Base-by-base conservation (phyloP, 441 rosid genomes). In the Pelargonium fulgidum region DNA sequence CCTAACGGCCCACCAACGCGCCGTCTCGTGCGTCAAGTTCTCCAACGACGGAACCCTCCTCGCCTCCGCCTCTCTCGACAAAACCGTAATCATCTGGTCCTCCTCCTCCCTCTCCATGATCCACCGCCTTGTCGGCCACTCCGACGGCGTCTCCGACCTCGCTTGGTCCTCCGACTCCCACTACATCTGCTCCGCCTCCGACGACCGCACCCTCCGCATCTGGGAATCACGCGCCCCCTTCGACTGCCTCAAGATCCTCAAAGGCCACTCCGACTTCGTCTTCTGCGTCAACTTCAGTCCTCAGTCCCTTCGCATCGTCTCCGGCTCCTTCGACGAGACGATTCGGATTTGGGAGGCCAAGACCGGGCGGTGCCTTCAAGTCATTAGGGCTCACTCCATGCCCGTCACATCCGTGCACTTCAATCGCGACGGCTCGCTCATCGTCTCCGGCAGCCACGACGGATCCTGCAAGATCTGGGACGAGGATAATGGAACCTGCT, bases 381-480 rank as follows among this genome's bases (percentile, higher is more conserved):
- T 81, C 65, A 89, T 93, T 11, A 78, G 65, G 64, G 98, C 91
- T 63, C 98, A 93, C 56, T 75, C 92, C 0, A 81, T 85, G 92
- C 97, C 97, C 7, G 80, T 93, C 5, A 76, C 97, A 1, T 84
- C 91, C 4, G 93, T 87, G 5, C 91, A 89, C 72, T 93, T 93
- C 42, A 93, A 93, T 72, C 73, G 92, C 16, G 96, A 93, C 64
- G 98, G 96, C 4, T 91, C 97, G 0, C 81, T 93, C 78, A 93
- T 93, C 11, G 98, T 93, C 24, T 89, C 98, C 1, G 95, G 91
- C 0, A 91, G 95, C 52, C 91, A 83, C 36, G 98, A 93, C n/a
- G 99, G 99, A 9, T 76, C 88, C 61, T 93, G 97, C 76, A 91
- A 89, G 78, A 89, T 93, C n/a, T 93, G 97, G 97, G 99, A 90